Evolutionary conservation across 139 green algal genomes (phyloP), one percentile per base, ranked within the genome.

Genomic region (Tetratostichococcus sp.): DNA sequence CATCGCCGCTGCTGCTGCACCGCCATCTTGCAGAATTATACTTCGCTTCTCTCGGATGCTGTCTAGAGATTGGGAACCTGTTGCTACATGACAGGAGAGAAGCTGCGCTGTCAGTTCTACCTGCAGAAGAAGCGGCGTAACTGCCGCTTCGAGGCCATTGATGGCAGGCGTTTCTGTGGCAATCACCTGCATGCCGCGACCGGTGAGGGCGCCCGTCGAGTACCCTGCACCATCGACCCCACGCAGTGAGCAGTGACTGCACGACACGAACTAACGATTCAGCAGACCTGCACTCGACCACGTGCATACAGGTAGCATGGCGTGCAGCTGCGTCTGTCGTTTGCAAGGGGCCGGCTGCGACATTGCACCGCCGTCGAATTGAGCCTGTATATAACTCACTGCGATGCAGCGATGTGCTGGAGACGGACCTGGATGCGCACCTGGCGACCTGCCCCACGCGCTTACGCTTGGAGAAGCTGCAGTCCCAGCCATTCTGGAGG

Each of bases 101-200:
- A 62, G 50, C 50, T 17, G 57, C 82, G 80, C 5, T 80, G 79
- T 70, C 32, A 76, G 1, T 75, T 72, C 50, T 78, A 58, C 70
- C 67, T 84, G 57, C 31, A 58, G 19, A 69, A 67, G 2, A 82
- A 82, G 59, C 33, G 58, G 30, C 67, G 78, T 0, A 43, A 73
- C 69, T 82, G 78, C 78, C 75, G 65, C 50, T 79, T 82, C 19
- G 57, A 79, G 35, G 68, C 73, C 1, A 42, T 65, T 25, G 71
- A 69, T 1, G 78, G 78, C 21, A 30, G 78, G 23, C 35, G 23
- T 17, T 82, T 72, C 50, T 82, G 77, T 34, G 77, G 77, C 16
- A 77, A 78, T 71, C 77, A 82, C 67, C 25, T 82, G 30, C 42
- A n/a, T 1, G 43, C 30, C 4, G 57, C 30, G 8, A 19, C 35